A percentile compares a stretch with the other conserved stretches of the same genome.
These are phyloP conservation scores for Fennellomyces sp. DNA, from an alignment of 371 early-diverging fungal species.

Conservation along the genomic window DNA sequence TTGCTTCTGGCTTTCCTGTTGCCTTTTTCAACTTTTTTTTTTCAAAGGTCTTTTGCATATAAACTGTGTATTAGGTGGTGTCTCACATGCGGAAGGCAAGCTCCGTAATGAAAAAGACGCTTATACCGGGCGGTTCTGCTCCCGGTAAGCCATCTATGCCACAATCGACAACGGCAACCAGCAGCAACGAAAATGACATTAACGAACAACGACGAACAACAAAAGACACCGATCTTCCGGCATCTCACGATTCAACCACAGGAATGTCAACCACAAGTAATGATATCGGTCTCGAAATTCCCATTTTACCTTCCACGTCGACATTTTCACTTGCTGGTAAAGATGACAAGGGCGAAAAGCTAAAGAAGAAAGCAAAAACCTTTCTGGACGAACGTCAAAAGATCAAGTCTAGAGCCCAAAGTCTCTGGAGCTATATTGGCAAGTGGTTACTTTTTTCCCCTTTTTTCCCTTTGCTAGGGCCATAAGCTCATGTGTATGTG, in stretches of 20 bases:
- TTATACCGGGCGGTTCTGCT: constrained; percentile 19
- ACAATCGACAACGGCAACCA: constrained; percentile 12
- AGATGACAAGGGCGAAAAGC: constrained; percentile 58
- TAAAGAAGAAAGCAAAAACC: constrained; percentile 71
- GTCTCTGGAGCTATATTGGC: constrained; percentile 76
- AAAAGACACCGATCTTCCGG: constrained; percentile 28
- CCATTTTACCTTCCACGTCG: constrained; percentile 44
- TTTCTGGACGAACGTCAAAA: constrained; percentile 83
- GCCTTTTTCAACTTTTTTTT: neutral
- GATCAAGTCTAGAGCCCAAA: constrained; percentile 68
- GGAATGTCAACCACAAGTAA: neutral
- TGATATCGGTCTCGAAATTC: constrained; percentile 23
- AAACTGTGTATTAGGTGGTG: constrained; percentile 6
- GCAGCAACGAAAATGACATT: constrained; percentile 6
- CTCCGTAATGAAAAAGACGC: constrained; percentile 35
- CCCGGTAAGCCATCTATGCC: constrained; percentile 20
- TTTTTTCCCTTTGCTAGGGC: too few relatives aligned
- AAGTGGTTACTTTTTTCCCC: too few relatives aligned
- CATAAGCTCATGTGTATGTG: neutral
- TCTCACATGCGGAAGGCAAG: constrained; percentile 33
- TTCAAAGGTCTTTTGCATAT: too few relatives aligned
- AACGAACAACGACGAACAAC: constrained; percentile 5
- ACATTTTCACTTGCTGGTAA: constrained; percentile 39
- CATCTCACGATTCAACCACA: constrained; percentile 6
- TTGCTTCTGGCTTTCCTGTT: neutral